phyloP scores from a whole-genome alignment of 805 yeast genomes.

The Starmerella potacharoeniae region DNA sequence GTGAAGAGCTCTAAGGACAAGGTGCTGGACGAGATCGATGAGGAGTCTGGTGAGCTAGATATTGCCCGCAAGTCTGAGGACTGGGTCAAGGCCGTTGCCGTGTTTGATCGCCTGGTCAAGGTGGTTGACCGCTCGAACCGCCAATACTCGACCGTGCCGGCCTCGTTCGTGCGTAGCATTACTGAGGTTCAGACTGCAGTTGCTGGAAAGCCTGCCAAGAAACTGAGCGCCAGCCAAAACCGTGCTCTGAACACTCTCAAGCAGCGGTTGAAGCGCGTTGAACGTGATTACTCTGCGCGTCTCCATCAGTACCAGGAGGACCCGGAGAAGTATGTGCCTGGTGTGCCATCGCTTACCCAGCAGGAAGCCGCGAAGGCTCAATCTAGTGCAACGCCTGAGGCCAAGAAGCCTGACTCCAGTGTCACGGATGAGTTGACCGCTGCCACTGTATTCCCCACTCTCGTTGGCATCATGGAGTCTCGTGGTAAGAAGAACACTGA shows the following conservation, averaged over 20 bases:
- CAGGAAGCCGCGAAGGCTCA: conserved; percentile 26
- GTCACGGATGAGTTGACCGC: conserved; percentile 25
- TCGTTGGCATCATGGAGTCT: conserved; percentile 67
- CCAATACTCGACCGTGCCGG: conserved; percentile 66
- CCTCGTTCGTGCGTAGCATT: conserved; percentile 53
- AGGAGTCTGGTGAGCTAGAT: conserved; percentile 54
- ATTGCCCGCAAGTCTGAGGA: conserved; percentile 51
- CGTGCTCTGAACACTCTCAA: conserved; percentile 77
- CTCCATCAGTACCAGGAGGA: conserved; percentile 50
- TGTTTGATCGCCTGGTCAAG: conserved; percentile 69
- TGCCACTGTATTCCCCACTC: conserved; percentile 53
- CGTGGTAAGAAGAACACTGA: conserved; percentile 95
- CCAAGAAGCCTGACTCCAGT: conserved; percentile 27
- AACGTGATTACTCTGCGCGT: conserved; percentile 54
- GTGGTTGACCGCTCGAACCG: conserved; percentile 57
- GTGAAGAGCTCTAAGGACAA: conserved; percentile 92
- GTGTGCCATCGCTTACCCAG: conserved; percentile 20
- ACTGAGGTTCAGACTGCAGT: conserved; percentile 63
- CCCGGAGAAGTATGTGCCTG: conserved; percentile 57
- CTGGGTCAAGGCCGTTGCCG: conserved; percentile 62
- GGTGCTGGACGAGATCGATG: conserved; percentile 73
- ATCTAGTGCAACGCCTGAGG: conserved; percentile 27
- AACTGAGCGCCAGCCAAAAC: conserved; percentile 69
- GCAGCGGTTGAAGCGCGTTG: conserved; percentile 76
- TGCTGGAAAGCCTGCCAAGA: conserved; percentile 46